phyloP scores from a whole-genome alignment of 176 grass and related monocot species.

The Elymus sibiricus region DNA sequence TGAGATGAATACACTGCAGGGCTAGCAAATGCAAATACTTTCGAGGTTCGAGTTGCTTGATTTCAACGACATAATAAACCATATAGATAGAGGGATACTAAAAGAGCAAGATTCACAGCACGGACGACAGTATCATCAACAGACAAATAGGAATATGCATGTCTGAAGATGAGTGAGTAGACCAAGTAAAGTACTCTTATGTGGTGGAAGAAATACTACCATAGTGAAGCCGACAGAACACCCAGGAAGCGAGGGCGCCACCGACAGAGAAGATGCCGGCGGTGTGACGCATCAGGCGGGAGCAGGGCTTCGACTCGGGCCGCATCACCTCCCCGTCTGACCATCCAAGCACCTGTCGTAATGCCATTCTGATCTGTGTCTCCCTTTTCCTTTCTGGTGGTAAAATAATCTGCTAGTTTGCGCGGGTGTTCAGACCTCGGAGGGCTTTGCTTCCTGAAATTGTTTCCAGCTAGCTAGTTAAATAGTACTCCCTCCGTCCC shows the following conservation, averaged over 20 bases:
- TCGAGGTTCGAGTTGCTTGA: neutral
- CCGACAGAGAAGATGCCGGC: constrained; percentile 74
- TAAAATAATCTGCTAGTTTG: neutral
- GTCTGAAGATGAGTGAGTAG: neutral
- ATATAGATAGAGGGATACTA: neutral
- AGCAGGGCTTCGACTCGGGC: constrained; percentile 70
- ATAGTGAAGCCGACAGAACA: constrained; percentile 73
- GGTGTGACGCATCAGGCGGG: constrained; percentile 70
- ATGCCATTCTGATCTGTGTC: constrained; percentile 35
- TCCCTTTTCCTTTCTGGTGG: neutral
- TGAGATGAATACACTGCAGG: neutral
- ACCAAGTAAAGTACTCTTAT: neutral
- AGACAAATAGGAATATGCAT: neutral
- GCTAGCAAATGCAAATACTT: neutral
- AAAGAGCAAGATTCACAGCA: neutral
- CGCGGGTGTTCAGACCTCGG: neutral
- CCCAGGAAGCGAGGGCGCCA: constrained; percentile 65
- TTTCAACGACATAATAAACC: neutral
- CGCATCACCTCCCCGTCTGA: constrained; percentile 92
- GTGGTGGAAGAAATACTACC: constrained; percentile 11
- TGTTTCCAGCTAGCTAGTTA: neutral
- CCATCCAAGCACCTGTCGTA: constrained; percentile 58
- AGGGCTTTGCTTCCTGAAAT: neutral
- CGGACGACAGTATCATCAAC: neutral
- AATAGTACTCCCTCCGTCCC: too few species aligned